These are phyloP conservation scores for Zizania latifolia DNA, from an alignment of 176 grass and related monocot species.

Conservation along the genomic window DNA sequence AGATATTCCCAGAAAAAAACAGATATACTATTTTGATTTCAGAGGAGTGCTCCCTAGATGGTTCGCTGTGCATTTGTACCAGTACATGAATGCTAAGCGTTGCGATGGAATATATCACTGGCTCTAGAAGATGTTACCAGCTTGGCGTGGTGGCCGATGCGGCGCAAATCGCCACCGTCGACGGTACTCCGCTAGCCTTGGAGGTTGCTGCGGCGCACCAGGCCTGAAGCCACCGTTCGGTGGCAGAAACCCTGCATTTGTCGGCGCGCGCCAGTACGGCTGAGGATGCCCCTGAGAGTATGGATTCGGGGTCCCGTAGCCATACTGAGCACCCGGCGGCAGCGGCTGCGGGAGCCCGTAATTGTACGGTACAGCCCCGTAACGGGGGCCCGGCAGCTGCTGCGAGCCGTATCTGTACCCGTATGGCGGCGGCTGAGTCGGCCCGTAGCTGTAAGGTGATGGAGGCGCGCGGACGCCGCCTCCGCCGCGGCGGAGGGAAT, in stretches of 20 bases:
- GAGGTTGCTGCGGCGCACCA: neutral
- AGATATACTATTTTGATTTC: neutral
- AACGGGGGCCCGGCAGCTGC: neutral
- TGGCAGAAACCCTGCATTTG: slow-evolving; percentile 6
- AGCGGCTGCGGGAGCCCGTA: slow-evolving; percentile 31
- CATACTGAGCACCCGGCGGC: slow-evolving; percentile 16
- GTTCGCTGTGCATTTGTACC: neutral
- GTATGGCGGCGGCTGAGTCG: slow-evolving; percentile 12
- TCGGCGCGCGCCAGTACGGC: slow-evolving; percentile 13
- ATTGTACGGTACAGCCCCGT: slow-evolving; percentile 35
- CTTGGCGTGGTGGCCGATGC: slow-evolving; percentile 36
- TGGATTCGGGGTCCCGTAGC: slow-evolving; percentile 20
- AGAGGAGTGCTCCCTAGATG: neutral
- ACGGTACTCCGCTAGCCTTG: slow-evolving; percentile 51
- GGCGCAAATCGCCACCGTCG: slow-evolving; percentile 44
- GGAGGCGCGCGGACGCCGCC: slow-evolving; percentile 7
- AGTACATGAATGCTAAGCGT: neutral
- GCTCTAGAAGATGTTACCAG: slow-evolving; percentile 42
- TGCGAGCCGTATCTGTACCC: slow-evolving; percentile 19
- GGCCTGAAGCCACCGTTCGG: slow-evolving; percentile 24
- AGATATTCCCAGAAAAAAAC: neutral
- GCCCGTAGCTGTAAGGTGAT: slow-evolving; percentile 16
- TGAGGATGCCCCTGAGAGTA: slow-evolving; percentile 19
- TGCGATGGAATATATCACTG: neutral
- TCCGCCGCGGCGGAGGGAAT: slow-evolving; percentile 23